Conservation (phyloP, 371 early-diverging fungal genomes). For the Blakeslea trispora region DNA sequence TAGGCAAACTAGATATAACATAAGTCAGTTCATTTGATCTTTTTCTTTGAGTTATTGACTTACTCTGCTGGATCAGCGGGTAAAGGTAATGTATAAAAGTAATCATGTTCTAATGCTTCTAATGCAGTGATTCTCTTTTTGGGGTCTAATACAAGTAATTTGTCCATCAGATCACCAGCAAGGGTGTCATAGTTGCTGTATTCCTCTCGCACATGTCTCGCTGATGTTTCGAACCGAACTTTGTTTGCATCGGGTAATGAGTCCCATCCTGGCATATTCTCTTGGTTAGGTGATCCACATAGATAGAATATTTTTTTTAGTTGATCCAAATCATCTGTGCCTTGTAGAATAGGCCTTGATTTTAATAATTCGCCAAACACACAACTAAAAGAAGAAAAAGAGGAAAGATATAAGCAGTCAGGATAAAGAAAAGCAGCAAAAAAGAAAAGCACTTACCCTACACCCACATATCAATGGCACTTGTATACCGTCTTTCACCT, state of each 20-base stretch:
- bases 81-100: conserved; percentile 60
- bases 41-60: conserved; percentile 14
- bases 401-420: too few relatives aligned
- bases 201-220: conserved; percentile 58
- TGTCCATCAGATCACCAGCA: conserved; percentile 76
- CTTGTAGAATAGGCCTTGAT: conserved; percentile 78
- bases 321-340: conserved; percentile 81
- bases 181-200: conserved; percentile 52
- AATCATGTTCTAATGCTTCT: conserved; percentile 77
- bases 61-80: conserved; percentile 65
- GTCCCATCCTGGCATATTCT: conserved; percentile 72
- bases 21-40: not conserved
- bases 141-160: conserved; percentile 77
- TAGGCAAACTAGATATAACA: conserved; percentile 48
- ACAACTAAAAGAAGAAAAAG: conserved; percentile 52
- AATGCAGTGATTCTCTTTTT: conserved; percentile 71
- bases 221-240: conserved; percentile 43
- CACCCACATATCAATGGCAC: conserved; percentile 98
- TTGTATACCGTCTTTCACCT: conserved; percentile 83
- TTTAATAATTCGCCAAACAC: conserved; percentile 84
- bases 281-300: conserved; percentile 80
- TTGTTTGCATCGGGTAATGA: conserved; percentile 63
- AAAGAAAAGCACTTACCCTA: conserved; percentile 92
- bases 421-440: too few relatives aligned
- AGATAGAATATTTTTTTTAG: conserved; percentile 78